These are phyloP conservation scores for Saccharomycopsis microspora DNA, from an alignment of 805 yeast species.

Conservation along the genomic window DNA sequence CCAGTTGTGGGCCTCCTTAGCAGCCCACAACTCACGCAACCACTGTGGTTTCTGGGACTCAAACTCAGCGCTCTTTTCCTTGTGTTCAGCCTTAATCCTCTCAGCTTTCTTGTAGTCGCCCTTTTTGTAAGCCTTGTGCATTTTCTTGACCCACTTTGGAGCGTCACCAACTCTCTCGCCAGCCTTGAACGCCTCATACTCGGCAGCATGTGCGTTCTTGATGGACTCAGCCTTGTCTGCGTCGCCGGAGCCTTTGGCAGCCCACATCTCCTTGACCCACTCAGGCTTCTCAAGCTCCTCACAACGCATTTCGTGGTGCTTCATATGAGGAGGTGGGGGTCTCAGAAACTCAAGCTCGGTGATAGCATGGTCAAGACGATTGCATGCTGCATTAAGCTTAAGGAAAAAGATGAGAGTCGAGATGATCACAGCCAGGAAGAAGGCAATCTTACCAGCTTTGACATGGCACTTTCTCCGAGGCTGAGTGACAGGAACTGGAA, in stretches of 20 bases:
- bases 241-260: background rate
- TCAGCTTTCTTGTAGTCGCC: background rate
- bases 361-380: no score
- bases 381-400: no score
- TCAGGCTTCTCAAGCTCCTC: background rate
- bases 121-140: background rate
- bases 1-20: background rate
- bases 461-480: no score
- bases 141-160: background rate
- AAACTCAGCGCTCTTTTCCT: background rate
- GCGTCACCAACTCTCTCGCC: background rate
- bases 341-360: no score
- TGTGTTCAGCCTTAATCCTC: background rate
- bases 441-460: no score
- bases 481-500: no score
- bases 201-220: background rate
- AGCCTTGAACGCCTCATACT: background rate
- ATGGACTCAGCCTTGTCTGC: background rate
- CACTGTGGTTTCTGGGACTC: background rate
- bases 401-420: no score
- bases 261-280: background rate
- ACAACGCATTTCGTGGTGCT: no score
- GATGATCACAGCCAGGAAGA: no score
- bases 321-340: no score
- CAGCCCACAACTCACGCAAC: background rate